Conservation (phyloP, 345 rosid species). For the Carallia brachiata region DNA sequence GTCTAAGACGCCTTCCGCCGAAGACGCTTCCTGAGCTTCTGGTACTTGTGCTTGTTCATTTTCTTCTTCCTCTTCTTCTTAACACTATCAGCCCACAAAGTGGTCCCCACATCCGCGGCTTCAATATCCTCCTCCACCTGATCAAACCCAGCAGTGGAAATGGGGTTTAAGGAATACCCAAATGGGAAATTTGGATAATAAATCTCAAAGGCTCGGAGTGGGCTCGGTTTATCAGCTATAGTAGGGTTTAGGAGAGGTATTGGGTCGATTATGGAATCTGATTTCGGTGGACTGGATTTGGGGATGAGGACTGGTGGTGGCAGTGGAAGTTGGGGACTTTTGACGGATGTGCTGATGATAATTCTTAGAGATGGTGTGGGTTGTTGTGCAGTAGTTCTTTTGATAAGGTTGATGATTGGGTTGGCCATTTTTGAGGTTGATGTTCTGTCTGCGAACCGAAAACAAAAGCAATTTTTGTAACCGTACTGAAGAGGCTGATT, state of each 20-base stretch:
- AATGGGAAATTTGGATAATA: conserved; percentile 21
- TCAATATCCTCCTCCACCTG: background rate
- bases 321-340: background rate
- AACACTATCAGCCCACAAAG: conserved; percentile 75
- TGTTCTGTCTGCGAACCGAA: background rate
- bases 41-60: conserved; percentile 93
- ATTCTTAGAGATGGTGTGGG: conserved; percentile 8
- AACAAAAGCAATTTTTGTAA: background rate
- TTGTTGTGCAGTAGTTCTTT: background rate
- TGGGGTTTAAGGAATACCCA: conserved; percentile 14
- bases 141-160: conserved; percentile 9
- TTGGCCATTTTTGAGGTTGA: conserved; percentile 6
- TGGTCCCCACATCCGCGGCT: conserved; percentile 17
- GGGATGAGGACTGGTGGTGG: too few relatives aligned
- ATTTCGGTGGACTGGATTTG: background rate
- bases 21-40: conserved; percentile 73
- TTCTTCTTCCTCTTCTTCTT: conserved; percentile 99
- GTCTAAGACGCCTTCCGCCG: conserved; percentile 42
- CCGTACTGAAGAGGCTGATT: background rate
- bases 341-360: conserved; percentile 3
- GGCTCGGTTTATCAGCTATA: background rate
- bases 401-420: background rate
- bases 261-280: background rate
- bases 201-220: background rate
- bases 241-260: conserved; percentile 5